Conservation (phyloP, 768 basidiomycete species). For the Tulasnella sp. region DNA sequence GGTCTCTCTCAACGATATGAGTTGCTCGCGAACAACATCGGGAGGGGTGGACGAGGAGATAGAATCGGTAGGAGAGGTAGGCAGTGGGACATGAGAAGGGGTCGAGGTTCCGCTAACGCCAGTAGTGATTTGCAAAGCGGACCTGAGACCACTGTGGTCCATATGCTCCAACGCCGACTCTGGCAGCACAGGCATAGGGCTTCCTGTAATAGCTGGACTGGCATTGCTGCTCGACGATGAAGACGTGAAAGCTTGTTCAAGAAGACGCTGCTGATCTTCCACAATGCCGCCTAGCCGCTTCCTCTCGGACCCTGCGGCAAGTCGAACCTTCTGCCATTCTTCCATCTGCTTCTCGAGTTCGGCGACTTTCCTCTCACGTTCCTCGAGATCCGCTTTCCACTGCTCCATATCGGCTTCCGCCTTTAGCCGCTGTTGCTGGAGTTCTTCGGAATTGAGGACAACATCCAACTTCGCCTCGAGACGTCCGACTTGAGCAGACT, state of each 20-base stretch:
- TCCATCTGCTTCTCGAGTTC: conserved; percentile 67
- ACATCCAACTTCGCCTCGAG: conserved; percentile 60
- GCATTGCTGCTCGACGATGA: conserved; percentile 5
- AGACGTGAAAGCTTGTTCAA: conserved; percentile 36
- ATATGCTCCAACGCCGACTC: background rate
- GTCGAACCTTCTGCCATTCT: conserved; percentile 63
- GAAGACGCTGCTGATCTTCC: conserved; percentile 50
- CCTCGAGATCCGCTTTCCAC: conserved; percentile 76
- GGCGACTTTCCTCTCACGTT: conserved; percentile 61
- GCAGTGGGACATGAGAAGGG: background rate
- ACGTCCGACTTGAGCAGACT: conserved; percentile 54
- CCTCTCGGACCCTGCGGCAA: conserved; percentile 53
- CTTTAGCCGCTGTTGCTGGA: conserved; percentile 20
- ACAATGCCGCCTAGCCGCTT: conserved; percentile 55
- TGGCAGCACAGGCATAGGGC: background rate
- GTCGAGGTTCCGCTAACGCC: background rate
- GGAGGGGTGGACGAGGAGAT: conserved; percentile 2
- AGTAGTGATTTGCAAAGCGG: background rate
- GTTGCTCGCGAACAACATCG: conserved; percentile 32
- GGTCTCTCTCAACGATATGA: conserved; percentile 65
- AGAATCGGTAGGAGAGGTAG: background rate
- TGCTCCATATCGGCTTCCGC: conserved; percentile 62
- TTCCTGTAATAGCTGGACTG: background rate
- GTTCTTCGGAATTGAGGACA: conserved; percentile 26
- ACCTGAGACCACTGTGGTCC: background rate